These are phyloP conservation scores for Citrullus colocynthis DNA, from an alignment of 306 rosid species.

Conservation along the genomic window DNA sequence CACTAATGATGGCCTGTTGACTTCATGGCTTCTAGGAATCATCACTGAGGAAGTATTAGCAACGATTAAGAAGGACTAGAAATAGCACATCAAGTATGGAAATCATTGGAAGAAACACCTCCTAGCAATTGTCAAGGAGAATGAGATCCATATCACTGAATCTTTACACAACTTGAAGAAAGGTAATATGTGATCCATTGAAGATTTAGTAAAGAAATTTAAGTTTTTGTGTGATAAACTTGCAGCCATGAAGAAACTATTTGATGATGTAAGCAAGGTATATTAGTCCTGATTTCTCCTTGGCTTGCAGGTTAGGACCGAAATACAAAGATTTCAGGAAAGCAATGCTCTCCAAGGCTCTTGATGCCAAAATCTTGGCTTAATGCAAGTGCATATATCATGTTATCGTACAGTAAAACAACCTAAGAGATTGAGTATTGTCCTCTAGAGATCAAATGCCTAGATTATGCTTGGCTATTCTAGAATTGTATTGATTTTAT, in stretches of 20 bases:
- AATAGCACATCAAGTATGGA: background rate
- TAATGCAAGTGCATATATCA: too few relatives aligned
- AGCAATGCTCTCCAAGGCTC: background rate
- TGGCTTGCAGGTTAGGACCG: background rate
- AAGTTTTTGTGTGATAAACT: background rate
- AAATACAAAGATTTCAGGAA: background rate
- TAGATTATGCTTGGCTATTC: too few relatives aligned
- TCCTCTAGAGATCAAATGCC: too few relatives aligned
- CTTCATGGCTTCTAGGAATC: background rate
- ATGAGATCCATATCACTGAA: background rate
- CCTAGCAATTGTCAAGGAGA: background rate
- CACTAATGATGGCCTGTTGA: background rate
- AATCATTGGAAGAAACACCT: background rate
- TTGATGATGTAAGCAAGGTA: background rate
- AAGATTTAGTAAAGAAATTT: background rate
- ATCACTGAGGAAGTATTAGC: background rate
- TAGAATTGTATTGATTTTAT: too few relatives aligned
- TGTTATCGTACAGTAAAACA: too few relatives aligned
- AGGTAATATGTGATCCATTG: background rate
- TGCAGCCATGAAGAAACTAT: background rate
- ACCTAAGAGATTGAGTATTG: too few relatives aligned
- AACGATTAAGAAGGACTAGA: background rate
- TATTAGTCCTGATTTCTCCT: background rate
- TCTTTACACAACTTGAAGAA: background rate
- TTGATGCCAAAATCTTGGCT: too few relatives aligned